Base-by-base conservation (phyloP, 2,329 filamentous ascomycete genomes). In the Rhynchosporium secalis region DNA sequence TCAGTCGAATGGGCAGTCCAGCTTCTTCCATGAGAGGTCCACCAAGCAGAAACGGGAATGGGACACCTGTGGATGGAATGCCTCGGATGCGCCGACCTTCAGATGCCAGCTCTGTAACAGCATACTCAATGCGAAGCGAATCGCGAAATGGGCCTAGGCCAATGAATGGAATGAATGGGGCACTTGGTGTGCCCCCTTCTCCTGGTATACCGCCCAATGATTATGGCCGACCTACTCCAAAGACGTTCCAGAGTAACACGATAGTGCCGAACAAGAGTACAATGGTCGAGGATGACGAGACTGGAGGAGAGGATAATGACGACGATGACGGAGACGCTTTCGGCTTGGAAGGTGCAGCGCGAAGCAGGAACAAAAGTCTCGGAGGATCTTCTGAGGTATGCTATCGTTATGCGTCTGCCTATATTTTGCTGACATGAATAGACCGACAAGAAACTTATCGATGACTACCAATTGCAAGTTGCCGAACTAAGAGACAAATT, bases 191-290 rank as follows among this genome's bases (percentile, higher is more conserved):
- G 52, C 87, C 84, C 64, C 80, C 83, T 10, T 88, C 86, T 10
- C 86, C 86, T 7, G 80, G 82, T 58, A 66, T 84, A 55, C 80
- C 79, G 6, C 82, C 82, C 52, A 86, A 86, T 70, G 86, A 89
- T 58, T 89, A 86, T 67, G 88, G 89, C 47, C 83, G 91, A 51
- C 93, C 93, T 4, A 85, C 91, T 68, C 89, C 91, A 15, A 96
- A 96, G 74, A 92, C 92, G 43, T 92, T 96, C 68, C 93, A 96
- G 74, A 94, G 90, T 73, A 98, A 96, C 73, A 98, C 92, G 0
- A 96, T 98, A 71, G 90, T 98, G 38, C 95, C 95, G 0, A 98
- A 97, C 74, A 99, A 98, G 78, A 96, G 94, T 72, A 97, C 91
- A 0, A 93, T 98, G 88, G 86, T 98, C 1, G 95, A 99, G 75